Base-by-base conservation (phyloP, 495 filamentous ascomycete species). In the Penicillium roqueforti region DNA sequence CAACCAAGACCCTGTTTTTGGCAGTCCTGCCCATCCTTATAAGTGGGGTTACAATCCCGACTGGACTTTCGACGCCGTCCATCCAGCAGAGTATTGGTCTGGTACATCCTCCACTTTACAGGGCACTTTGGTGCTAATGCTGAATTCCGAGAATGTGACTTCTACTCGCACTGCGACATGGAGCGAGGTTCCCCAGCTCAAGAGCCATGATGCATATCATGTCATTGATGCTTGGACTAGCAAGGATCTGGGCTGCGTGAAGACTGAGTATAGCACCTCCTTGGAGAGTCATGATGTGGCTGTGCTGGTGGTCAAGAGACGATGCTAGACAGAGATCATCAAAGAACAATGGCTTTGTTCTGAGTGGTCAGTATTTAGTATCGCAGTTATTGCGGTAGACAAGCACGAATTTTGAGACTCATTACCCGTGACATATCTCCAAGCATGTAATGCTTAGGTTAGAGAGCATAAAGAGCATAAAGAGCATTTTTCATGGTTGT, bases 21-120 rank as follows among this genome's bases (percentile, higher is more conserved):
- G 82, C 3, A 63, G 62, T 13, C 76, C 83, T 1, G 82, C 81
- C 0, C 75, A 63, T 61, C 84, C 84, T 1, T 87, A 83, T 52
- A 86, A 86, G 61, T 86, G 83, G 82, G 83, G 83, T 2, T 75
- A 74, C 36, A 86, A 84, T 36, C 62, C 75, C 1, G 79, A 86
- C 55, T 84, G 78, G 71, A 87, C 80, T 0, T 89, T 83, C 54
- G 78, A 84, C 41, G 66, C 76, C 0, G 72, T 63, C 0, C 74
- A 79, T 44, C 83, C 83, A 3, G 82, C 84, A 0, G 83, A 83
- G 58, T 87, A 80, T 59, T 87, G 81, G 75, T 74, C 72, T 0
- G 85, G 85, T 0, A 59, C 73, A 22, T 79, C 75, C 4, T 63
- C 71, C 36, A 77, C 70, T 1, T 63, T 73, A 25, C 56, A 69